These are phyloP conservation scores for Trichoderma atrobrunneum DNA, from an alignment of 2,329 filamentous ascomycete genomes.

Conservation along the genomic window DNA sequence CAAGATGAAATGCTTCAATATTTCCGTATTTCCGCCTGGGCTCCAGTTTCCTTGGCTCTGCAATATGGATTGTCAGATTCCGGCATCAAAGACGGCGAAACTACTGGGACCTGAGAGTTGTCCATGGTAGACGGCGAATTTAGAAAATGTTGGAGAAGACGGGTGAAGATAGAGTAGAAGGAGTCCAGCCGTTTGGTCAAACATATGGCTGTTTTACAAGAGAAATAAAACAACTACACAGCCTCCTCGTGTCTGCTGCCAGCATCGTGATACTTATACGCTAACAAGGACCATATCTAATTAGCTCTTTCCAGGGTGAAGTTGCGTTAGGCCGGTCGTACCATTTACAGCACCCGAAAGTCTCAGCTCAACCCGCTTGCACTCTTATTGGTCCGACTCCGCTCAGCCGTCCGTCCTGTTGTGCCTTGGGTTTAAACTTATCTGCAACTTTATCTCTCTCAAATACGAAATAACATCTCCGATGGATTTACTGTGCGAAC, in stretches of 20 bases:
- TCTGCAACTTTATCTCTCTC: not conserved
- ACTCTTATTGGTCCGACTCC: too few relatives aligned
- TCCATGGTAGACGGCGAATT: not conserved
- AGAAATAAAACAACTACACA: too few relatives aligned
- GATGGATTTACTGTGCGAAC: conserved; percentile 26
- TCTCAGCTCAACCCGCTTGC: too few relatives aligned
- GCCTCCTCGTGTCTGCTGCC: too few relatives aligned
- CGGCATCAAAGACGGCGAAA: not conserved
- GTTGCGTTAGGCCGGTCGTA: too few relatives aligned
- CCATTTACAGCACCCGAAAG: too few relatives aligned
- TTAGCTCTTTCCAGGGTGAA: too few relatives aligned
- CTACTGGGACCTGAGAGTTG: not conserved
- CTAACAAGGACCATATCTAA: too few relatives aligned
- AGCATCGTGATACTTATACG: too few relatives aligned
- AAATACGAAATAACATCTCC: not conserved
- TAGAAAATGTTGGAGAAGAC: rapidly evolving
- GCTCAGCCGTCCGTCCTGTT: not conserved
- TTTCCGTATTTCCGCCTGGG: not conserved
- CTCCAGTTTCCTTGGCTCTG: not conserved
- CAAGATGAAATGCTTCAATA: not conserved
- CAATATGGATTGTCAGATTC: not conserved
- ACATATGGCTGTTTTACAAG: not conserved
- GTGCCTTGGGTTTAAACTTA: not conserved
- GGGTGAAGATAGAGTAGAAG: not conserved
- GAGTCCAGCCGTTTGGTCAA: not conserved